Evolutionary conservation across 805 yeast species (phyloP).

Genomic region (Pichia ethanolica): DNA sequence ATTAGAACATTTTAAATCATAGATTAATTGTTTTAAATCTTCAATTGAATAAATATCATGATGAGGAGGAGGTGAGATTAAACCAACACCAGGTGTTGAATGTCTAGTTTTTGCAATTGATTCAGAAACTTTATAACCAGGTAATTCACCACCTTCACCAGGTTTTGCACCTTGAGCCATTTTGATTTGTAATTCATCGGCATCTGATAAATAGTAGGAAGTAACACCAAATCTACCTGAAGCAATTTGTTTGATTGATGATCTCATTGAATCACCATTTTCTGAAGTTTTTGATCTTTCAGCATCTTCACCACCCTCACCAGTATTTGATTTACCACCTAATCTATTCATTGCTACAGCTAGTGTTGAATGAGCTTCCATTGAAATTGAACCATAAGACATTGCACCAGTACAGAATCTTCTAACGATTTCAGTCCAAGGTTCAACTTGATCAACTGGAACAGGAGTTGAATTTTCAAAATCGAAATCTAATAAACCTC

Average conservation of each 20-base stretch:
- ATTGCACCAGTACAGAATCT: slow-evolving; percentile 99
- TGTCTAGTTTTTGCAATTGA: slow-evolving; percentile 92
- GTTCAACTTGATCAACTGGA: slow-evolving; percentile 97
- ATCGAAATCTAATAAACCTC: slow-evolving; percentile 92
- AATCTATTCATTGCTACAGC: slow-evolving; percentile 98
- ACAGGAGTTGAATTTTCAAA: slow-evolving; percentile 62
- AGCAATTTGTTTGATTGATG: slow-evolving; percentile 97
- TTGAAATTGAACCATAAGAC: slow-evolving; percentile 97
- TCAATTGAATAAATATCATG: slow-evolving; percentile 98
- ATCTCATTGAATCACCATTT: slow-evolving; percentile 96
- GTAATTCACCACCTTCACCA: slow-evolving; percentile 99
- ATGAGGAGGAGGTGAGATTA: slow-evolving; percentile 97
- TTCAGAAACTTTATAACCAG: slow-evolving; percentile 85
- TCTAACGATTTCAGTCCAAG: slow-evolving; percentile 98
- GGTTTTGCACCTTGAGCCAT: slow-evolving; percentile 99
- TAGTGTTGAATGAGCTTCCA: slow-evolving; percentile 96
- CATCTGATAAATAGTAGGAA: slow-evolving; percentile 86
- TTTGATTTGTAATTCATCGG: slow-evolving; percentile 95
- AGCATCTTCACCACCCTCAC: slow-evolving; percentile 99
- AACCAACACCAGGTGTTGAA: slow-evolving; percentile 93
- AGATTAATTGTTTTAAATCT: slow-evolving; percentile 92
- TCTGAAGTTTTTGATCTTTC: slow-evolving; percentile 74
- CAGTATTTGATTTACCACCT: slow-evolving; percentile 97
- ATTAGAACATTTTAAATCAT: slow-evolving; percentile 93
- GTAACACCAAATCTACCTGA: slow-evolving; percentile 98